Evolutionary conservation across 768 basidiomycete species (phyloP), one percentile per base, ranked within the genome.

Genomic region (Hysterangium stoloniferum): DNA sequence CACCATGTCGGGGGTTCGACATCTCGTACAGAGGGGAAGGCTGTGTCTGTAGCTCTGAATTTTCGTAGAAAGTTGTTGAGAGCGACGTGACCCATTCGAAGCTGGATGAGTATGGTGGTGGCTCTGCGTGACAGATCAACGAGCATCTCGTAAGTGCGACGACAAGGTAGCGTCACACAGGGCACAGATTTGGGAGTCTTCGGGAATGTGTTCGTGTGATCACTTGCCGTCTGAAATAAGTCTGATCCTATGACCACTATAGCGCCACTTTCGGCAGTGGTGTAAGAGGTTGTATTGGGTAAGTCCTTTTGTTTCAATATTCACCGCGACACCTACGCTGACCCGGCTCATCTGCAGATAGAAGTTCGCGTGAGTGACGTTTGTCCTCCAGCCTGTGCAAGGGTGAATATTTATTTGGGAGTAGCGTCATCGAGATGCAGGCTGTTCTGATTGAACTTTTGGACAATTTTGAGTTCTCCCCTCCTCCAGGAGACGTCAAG

Each of bases 371-470:
- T 50, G 31, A 9, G 48, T 24, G 6, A 11, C 9, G 17, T 29
- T 9, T 13, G 2, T 41, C 3, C 8, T 27, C 27, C 4, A 11
- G 38, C 48, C 12, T 25, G 3, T 24, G 12, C 13, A 8, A 19
- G 17, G 27, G 24, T 37, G 6, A 22, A 7, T 17, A 11, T 48
- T 48, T 37, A n/a, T n/a, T n/a, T n/a, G n/a, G n/a, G n/a, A n/a
- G 29, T 22, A 65, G 55, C 43, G 55, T 67, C 12, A 58, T 66
- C 22, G 67, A 70, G 46, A 62, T 65, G 58, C 67, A 68, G 47
- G 61, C 62, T 3, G 57, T 69, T 35, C 55, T 65, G 13, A 59
- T 64, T n/a, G 64, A 67, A 31, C 63, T 70, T 27, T 51, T 70
- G 17, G 65, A 66, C 48, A 62, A 64, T 42, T 70, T 70, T 51